Conservation (phyloP, 2,329 filamentous ascomycete species). For the Gnomoniopsis smithogilvyi region DNA sequence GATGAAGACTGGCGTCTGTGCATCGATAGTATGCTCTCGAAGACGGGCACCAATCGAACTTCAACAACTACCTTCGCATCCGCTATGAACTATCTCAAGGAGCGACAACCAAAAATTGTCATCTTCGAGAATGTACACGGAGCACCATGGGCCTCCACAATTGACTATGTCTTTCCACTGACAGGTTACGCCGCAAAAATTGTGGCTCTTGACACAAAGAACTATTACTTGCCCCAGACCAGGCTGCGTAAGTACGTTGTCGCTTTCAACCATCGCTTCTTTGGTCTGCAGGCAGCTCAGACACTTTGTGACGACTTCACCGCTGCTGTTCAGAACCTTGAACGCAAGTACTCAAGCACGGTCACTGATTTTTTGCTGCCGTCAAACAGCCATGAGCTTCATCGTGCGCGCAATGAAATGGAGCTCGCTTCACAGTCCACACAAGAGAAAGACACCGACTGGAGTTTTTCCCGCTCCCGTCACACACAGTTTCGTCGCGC, state of each 20-base stretch:
- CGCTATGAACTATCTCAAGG: conserved; percentile 27
- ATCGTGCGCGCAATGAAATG: conserved; percentile 47
- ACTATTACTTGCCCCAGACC: conserved; percentile 73
- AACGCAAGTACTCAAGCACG: conserved; percentile 58
- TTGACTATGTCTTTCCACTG: conserved; percentile 33
- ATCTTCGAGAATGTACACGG: conserved; percentile 68
- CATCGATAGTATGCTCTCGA: conserved; percentile 2
- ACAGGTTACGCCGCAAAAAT: conserved; percentile 54
- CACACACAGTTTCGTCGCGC: conserved; percentile 46
- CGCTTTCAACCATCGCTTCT: conserved; percentile 43
- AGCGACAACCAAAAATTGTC: conserved; percentile 56
- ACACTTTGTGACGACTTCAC: conserved; percentile 39
- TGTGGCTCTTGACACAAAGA: conserved; percentile 61
- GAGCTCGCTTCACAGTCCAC: conserved; percentile 31
- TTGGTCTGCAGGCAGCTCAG: conserved; percentile 23
- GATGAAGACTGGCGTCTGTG: conserved; percentile 18
- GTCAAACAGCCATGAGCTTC: conserved; percentile 50
- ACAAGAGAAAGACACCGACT: conserved; percentile 37
- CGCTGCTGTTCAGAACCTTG: conserved; percentile 40
- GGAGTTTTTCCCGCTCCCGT: conserved; percentile 55
- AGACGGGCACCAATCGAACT: not conserved
- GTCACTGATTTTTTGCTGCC: conserved; percentile 59
- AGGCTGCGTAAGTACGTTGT: conserved; percentile 58
- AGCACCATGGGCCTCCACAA: conserved; percentile 57
- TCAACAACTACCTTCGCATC: conserved; percentile 26